A percentile compares a stretch with the other conserved stretches of the same genome.
Evolutionary conservation across 352 stramenopile genomes (phyloP).

Genomic region (Saprolegnia parasitica): DNA sequence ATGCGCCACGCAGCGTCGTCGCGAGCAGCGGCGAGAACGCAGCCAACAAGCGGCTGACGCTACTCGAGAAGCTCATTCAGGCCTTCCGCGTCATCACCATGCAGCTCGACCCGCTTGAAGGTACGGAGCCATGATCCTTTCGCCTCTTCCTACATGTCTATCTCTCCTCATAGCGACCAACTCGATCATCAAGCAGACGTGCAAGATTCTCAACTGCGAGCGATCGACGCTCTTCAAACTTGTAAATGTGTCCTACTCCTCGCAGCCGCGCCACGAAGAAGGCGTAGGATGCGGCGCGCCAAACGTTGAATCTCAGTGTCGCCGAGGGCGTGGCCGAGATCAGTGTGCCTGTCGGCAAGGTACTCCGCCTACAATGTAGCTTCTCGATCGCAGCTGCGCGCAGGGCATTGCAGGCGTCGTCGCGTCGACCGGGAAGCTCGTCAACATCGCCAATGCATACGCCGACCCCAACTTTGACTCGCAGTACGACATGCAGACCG

Average conservation of each 20-base stretch:
- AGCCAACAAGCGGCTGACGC: conserved; percentile 39
- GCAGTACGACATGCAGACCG: conserved; percentile 87
- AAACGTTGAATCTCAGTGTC: conserved; percentile 82
- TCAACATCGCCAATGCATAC: conserved; percentile 92
- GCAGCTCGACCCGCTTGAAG: conserved; percentile 66
- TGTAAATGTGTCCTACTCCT: conserved; percentile 34
- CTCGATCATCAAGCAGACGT: conserved; percentile 85
- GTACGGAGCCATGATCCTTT: conserved; percentile 31
- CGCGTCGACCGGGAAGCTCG: conserved; percentile 61
- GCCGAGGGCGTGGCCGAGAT: conserved; percentile 84
- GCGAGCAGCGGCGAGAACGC: conserved; percentile 19
- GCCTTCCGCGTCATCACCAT: conserved; percentile 77
- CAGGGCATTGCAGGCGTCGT: conserved; percentile 87
- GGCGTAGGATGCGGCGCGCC: conserved; percentile 54
- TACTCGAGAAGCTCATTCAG: conserved; percentile 74
- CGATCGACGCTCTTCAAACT: conserved; percentile 87
- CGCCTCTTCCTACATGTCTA: not conserved
- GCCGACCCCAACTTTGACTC: conserved; percentile 90
- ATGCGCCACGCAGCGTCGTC: not conserved
- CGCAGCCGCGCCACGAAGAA: not conserved
- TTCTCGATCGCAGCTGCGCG: not conserved
- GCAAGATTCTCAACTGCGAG: conserved; percentile 83
- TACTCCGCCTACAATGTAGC: conserved; percentile 27
- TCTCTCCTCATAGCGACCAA: conserved; percentile 54
- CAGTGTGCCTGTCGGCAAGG: conserved; percentile 71